Conservation (phyloP, 1,284 basidiomycete species). For the Malassezia equina region DNA sequence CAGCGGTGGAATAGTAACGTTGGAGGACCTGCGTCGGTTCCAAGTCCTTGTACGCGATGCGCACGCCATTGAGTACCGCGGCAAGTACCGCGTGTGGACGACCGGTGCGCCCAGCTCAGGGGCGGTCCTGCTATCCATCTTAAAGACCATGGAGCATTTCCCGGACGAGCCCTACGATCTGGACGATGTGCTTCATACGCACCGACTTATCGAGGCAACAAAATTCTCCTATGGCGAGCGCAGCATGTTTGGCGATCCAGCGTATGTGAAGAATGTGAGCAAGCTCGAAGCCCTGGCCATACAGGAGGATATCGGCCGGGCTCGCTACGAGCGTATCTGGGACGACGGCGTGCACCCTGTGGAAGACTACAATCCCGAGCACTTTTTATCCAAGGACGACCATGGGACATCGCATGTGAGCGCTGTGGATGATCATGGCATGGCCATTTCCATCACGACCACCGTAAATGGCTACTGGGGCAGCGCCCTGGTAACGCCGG, state of each 20-base stretch:
- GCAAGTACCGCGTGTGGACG: conserved; percentile 69
- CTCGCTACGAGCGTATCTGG: conserved; percentile 41
- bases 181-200: conserved; percentile 38
- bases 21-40: conserved; percentile 63
- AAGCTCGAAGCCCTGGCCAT: conserved; percentile 46
- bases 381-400: conserved; percentile 42
- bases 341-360: conserved; percentile 30
- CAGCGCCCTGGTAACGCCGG: conserved; percentile 23
- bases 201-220: conserved; percentile 49
- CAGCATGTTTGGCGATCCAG: conserved; percentile 49
- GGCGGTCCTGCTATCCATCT: conserved; percentile 39
- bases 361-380: conserved; percentile 47
- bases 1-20: conserved; percentile 65
- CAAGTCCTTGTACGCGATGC: conserved; percentile 52
- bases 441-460: conserved; percentile 50
- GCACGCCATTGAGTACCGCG: conserved; percentile 60
- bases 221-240: conserved; percentile 50
- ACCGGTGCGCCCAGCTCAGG: conserved; percentile 53
- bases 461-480: conserved; percentile 50
- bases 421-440: conserved; percentile 47
- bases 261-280: conserved; percentile 49
- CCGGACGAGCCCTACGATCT: conserved; percentile 21
- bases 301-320: conserved; percentile 28
- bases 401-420: conserved; percentile 49
- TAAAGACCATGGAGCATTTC: conserved; percentile 40